These are phyloP conservation scores for Cunninghamia lanceolata DNA, from an alignment of 75 land plant genomes.

Conservation along the genomic window DNA sequence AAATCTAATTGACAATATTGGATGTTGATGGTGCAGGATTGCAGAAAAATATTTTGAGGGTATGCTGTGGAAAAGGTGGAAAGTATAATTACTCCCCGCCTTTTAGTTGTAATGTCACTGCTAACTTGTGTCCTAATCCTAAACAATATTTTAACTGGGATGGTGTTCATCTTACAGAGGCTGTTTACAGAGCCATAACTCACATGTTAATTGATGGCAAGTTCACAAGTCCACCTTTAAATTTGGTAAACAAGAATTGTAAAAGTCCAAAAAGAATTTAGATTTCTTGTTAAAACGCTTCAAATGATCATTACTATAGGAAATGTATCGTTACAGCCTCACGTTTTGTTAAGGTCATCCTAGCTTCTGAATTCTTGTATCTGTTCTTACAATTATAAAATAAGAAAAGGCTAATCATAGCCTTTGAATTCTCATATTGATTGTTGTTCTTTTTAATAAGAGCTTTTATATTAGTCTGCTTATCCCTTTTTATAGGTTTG, in stretches of 20 bases:
- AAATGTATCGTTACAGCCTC: too few relatives aligned
- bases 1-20: too few relatives aligned
- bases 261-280: background rate
- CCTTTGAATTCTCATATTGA: too few relatives aligned
- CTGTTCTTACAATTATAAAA: too few relatives aligned
- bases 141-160: constrained; percentile 1
- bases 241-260: background rate
- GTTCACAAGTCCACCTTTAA: background rate
- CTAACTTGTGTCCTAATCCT: background rate
- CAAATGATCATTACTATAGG: background rate
- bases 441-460: too few relatives aligned
- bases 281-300: background rate
- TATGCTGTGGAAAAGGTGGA: constrained; percentile 1
- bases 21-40: background rate
- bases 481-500: too few relatives aligned
- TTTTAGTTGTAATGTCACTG: background rate
- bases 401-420: too few relatives aligned
- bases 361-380: too few relatives aligned
- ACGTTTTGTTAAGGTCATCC: too few relatives aligned
- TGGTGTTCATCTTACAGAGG: constrained; percentile 5
- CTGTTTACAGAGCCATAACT: background rate
- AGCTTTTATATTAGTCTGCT: too few relatives aligned
- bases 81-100: constrained; percentile 3
- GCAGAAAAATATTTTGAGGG: background rate
- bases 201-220: background rate